A percentile compares a stretch with the other conserved stretches of the same genome.
These are phyloP conservation scores for Entomortierella beljakovae DNA, from an alignment of 192 early-diverging fungal species.

Conservation along the genomic window DNA sequence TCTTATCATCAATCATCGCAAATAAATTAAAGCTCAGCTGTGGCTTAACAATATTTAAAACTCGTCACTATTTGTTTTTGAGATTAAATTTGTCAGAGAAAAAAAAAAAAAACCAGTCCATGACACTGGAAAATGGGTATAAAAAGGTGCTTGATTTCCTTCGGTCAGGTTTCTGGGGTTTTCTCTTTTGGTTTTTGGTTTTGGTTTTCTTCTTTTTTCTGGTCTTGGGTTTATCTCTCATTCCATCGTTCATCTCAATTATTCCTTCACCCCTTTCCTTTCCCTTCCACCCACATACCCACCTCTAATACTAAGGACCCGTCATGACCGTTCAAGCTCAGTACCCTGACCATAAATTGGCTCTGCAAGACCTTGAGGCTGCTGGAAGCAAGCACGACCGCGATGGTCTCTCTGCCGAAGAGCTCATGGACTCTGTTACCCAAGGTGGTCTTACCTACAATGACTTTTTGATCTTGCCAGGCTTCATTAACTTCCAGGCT, in stretches of 20 bases:
- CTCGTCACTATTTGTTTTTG: too few species aligned
- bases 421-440: constrained; percentile 84
- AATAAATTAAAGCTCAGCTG: too few species aligned
- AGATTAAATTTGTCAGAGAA: too few species aligned
- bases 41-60: background rate
- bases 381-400: constrained; percentile 43
- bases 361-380: constrained; percentile 49
- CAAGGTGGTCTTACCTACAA: constrained; percentile 98
- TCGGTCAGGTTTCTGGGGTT: constrained; percentile 38
- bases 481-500: constrained; percentile 94
- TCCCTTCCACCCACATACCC: background rate
- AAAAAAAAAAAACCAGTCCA: constrained; percentile 12
- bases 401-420: constrained; percentile 88
- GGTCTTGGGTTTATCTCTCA: constrained; percentile 31
- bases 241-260: constrained; percentile 8
- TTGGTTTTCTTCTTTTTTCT: constrained; percentile 36
- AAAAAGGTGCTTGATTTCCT: constrained; percentile 17
- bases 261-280: background rate
- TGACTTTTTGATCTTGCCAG: constrained; percentile 97
- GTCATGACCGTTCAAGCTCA: constrained; percentile 39
- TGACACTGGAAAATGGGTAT: constrained; percentile 9
- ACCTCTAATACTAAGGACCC: background rate
- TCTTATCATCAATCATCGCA: too few species aligned
- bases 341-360: constrained; percentile 32
- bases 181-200: constrained; percentile 54